Evolutionary conservation across 441 rosid species (phyloP), one percentile per base, ranked within the genome.

Genomic region (Bocquillonia castaneifolia): DNA sequence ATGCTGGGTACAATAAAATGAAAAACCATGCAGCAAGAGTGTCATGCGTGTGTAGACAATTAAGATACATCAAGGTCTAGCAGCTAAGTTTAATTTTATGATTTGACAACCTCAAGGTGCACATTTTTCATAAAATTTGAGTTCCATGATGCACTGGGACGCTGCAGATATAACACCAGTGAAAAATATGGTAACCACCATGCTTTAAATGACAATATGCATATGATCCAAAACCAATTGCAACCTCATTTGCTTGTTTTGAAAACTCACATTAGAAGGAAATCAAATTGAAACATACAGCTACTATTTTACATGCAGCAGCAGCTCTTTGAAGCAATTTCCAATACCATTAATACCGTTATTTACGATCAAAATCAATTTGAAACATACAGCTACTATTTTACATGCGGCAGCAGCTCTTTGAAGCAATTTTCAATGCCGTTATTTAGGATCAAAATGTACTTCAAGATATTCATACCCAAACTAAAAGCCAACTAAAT

Each of bases 1-100:
- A 44, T 47, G 36, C 32, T n/a, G n/a, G n/a, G n/a, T n/a, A n/a
- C n/a, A n/a, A 15, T 18, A 32, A 47, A 37, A 10, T 26, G 14
- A 20, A 32, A 18, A 10, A 59, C 6, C 65, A 54, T 58, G 45
- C 64, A 47, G 22, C 51, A 15, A 47, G 64, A 68, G 20, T 25
- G 56, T 37, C 25, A 54, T 20, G 22, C 12, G 25, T 3, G 12
- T 17, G 36, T 3, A 22, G 10, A 58, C 22, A 8, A 32, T 20
- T 36, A 68, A 1, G 23, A 47, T 15, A 34, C 57, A 42, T 6
- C 25, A 48, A 48, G 23, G 17, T 13, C 40, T 13, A 10, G 25
- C 12, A 17, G 34, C 5, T 3, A 34, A 20, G 36, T 32, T 28
- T 15, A 14, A 7, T 47, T 45, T 8, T 47, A 23, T 32, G 10